phyloP scores from a whole-genome alignment of 352 stramenopile genomes.

The Pythium angustatum region DNA sequence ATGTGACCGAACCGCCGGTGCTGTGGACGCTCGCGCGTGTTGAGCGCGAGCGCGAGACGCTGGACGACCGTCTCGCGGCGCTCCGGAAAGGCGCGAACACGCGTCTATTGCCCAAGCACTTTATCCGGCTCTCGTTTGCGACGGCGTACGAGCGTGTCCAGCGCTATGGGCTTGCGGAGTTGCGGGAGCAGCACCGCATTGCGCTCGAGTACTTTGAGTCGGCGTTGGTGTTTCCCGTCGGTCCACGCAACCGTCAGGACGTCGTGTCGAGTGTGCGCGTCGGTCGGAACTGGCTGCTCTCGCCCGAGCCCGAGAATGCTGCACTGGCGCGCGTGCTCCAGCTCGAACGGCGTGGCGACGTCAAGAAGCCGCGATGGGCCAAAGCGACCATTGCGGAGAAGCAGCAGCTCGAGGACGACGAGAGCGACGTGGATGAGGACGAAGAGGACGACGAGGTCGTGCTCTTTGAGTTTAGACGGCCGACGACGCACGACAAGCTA shows the following conservation, averaged over 20 bases:
- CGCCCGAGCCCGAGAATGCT: slow-evolving; percentile 27
- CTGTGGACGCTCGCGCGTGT: slow-evolving; percentile 51
- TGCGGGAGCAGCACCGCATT: slow-evolving; percentile 51
- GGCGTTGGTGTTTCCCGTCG: slow-evolving; percentile 38
- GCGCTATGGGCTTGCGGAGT: slow-evolving; percentile 36
- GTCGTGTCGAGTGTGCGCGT: slow-evolving; percentile 13
- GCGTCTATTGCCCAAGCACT: not conserved
- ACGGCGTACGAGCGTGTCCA: slow-evolving; percentile 45
- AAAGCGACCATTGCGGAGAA: too few species aligned
- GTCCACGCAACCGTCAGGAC: slow-evolving; percentile 20
- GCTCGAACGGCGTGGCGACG: not conserved
- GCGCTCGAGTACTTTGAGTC: slow-evolving; percentile 68
- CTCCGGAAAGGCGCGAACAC: slow-evolving; percentile 5
- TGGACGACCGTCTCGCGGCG: slow-evolving; percentile 27
- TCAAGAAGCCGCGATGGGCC: not conserved
- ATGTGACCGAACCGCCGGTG: slow-evolving; percentile 33
- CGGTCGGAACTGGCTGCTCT: slow-evolving; percentile 33
- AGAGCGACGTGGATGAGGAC: slow-evolving; percentile 6
- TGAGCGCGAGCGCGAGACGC: slow-evolving; percentile 39
- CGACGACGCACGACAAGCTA: not conserved
- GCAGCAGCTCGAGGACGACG: too few species aligned
- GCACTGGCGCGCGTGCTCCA: slow-evolving; percentile 23
- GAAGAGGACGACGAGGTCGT: slow-evolving; percentile 24
- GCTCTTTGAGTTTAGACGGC: slow-evolving; percentile 15
- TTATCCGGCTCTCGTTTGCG: slow-evolving; percentile 37